phyloP scores from a whole-genome alignment of 495 filamentous ascomycete species.

The Lophiotrema nucula region DNA sequence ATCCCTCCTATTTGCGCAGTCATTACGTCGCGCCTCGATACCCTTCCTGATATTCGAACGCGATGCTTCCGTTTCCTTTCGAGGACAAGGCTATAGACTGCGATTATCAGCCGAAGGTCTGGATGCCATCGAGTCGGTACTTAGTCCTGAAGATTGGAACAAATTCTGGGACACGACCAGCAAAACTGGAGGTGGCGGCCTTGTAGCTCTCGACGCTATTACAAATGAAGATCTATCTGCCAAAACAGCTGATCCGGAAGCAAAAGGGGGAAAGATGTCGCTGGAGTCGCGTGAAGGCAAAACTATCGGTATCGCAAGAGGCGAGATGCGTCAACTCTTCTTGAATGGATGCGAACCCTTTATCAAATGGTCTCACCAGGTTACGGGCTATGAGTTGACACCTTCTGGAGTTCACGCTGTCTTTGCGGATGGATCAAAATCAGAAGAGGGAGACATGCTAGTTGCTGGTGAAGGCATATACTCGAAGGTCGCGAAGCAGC shows the following conservation, averaged over 20 bases:
- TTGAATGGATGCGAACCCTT: slow-evolving; percentile 47
- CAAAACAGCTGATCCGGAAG: not conserved
- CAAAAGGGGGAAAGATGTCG: slow-evolving; percentile 1
- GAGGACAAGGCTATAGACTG: slow-evolving; percentile 52
- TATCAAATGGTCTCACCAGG: slow-evolving; percentile 49
- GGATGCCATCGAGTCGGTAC: slow-evolving; percentile 52
- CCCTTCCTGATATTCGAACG: slow-evolving; percentile 55
- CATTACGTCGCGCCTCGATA: slow-evolving; percentile 46
- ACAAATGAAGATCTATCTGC: slow-evolving; percentile 39
- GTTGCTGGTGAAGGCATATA: slow-evolving; percentile 58
- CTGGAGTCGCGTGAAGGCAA: slow-evolving; percentile 50
- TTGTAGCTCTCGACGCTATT: slow-evolving; percentile 47
- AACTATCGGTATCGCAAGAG: slow-evolving; percentile 52
- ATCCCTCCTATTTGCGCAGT: slow-evolving; percentile 52
- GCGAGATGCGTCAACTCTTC: slow-evolving; percentile 39
- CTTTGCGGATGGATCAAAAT: slow-evolving; percentile 55
- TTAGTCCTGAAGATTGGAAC: slow-evolving; percentile 46
- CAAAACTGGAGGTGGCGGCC: slow-evolving; percentile 50
- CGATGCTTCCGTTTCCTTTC: slow-evolving; percentile 50
- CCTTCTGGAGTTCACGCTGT: slow-evolving; percentile 47
- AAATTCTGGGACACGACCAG: slow-evolving; percentile 56
- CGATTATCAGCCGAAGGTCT: slow-evolving; percentile 53
- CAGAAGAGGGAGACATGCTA: slow-evolving; percentile 49
- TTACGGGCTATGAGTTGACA: slow-evolving; percentile 51
- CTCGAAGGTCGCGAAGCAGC: slow-evolving; percentile 49